phyloP scores from a whole-genome alignment of 2,329 filamentous ascomycete species.

The Raffaelea albimanens region DNA sequence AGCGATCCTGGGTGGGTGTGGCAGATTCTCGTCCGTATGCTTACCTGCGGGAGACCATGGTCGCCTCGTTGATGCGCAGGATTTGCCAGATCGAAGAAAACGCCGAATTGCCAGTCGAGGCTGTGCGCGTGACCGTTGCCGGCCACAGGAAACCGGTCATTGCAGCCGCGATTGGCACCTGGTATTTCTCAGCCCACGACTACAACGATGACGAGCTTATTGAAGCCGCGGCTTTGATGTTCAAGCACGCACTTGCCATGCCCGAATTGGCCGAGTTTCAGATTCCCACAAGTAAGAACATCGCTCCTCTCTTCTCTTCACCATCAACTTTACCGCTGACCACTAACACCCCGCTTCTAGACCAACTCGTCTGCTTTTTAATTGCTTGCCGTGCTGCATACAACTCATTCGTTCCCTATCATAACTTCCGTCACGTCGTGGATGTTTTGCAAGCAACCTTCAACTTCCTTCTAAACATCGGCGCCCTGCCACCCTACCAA shows the following conservation, averaged over 20 bases:
- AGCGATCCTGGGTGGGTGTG: conserved; percentile 86
- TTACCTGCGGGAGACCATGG: conserved; percentile 87
- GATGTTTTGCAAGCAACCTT: conserved; percentile 94
- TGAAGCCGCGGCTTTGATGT: conserved; percentile 75
- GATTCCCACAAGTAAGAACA: conserved; percentile 62
- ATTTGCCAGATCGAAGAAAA: conserved; percentile 61
- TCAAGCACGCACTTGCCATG: conserved; percentile 76
- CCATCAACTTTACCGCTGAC: conserved; percentile 7
- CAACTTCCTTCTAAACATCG: conserved; percentile 75
- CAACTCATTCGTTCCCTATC: conserved; percentile 91
- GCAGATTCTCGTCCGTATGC: conserved; percentile 79
- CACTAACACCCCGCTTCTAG: conserved; percentile 28
- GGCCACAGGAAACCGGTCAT: conserved; percentile 57
- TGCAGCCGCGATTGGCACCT: conserved; percentile 60
- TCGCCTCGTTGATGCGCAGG: conserved; percentile 78
- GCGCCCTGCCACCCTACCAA: conserved; percentile 62
- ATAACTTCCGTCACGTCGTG: conserved; percentile 96
- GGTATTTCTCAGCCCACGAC: conserved; percentile 84
- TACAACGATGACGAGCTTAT: conserved; percentile 87
- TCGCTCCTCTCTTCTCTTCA: conserved; percentile 3
- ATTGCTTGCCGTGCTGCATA: conserved; percentile 88
- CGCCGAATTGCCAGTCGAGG: conserved; percentile 53
- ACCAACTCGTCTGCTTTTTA: conserved; percentile 75
- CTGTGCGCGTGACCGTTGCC: conserved; percentile 59
- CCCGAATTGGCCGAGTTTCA: conserved; percentile 74